phyloP scores from a whole-genome alignment of 179 eudicot genomes.

The Beta lomatogona region DNA sequence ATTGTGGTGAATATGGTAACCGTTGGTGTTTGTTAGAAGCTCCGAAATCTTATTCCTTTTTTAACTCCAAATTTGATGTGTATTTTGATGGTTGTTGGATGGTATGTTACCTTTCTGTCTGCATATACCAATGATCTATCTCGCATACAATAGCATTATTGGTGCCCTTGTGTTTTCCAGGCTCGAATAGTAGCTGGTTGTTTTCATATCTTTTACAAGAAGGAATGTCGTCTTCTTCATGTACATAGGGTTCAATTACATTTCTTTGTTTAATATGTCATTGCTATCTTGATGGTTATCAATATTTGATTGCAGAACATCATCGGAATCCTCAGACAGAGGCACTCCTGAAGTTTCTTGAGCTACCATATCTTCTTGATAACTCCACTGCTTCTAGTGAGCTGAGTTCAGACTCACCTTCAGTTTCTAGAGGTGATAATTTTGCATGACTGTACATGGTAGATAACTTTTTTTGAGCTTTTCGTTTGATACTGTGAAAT shows the following conservation, averaged over 20 bases:
- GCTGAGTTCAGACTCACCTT: conserved; percentile 35
- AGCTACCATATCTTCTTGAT: conserved; percentile 76
- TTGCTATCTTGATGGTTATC: conserved; percentile 2
- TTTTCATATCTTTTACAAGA: neutral
- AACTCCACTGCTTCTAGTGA: conserved; percentile 37
- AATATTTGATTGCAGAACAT: conserved; percentile 44
- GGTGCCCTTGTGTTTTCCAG: neutral
- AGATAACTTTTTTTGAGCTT: neutral
- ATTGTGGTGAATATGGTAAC: neutral
- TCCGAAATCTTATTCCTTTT: neutral
- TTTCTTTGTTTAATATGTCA: neutral
- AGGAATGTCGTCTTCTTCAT: neutral
- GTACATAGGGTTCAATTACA: neutral
- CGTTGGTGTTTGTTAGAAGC: neutral
- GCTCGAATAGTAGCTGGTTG: neutral
- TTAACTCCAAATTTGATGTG: neutral
- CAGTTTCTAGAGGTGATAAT: conserved; percentile 38
- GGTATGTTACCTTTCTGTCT: neutral
- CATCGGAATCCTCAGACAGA: conserved; percentile 81
- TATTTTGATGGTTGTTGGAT: neutral
- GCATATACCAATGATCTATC: neutral
- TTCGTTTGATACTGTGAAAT: neutral
- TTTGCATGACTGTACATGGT: neutral
- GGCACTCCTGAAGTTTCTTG: conserved; percentile 67
- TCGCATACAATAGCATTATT: neutral